Base-by-base conservation (phyloP, 2,329 filamentous ascomycete genomes). In the Colletotrichum cordylinicola region DNA sequence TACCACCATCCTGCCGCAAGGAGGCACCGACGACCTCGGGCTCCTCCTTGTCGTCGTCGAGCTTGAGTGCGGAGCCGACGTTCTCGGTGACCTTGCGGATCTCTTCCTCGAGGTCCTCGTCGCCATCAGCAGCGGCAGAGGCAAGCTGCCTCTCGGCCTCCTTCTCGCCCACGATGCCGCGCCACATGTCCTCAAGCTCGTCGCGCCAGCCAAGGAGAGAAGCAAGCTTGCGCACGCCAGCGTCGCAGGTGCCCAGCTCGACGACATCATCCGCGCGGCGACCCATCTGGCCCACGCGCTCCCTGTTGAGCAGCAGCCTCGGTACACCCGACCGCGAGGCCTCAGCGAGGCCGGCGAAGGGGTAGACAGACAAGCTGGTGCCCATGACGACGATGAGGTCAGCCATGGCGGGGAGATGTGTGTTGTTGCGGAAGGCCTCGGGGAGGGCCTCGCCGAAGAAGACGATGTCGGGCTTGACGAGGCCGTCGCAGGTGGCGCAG, bases 401-500 rank as follows among this genome's bases (percentile, higher is more conserved):
- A 1, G 95, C 94, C 80, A 90, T 85, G 2, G 85, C 85, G 0
- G 91, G 90, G 15, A 93, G 84, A 55, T 86, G 77, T 10, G 82
- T 79, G 31, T 85, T 82, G 27, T 83, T 77, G 1, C 81, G 79
- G 71, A 88, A 88, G 0, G 78, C 77, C 52, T 81, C 79, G 1
- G 86, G 86, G 4, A 96, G 85, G 2, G 90, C 84, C 82, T 96
- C 96, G 67, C 96, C 96, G 80, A 98, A 98, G 86, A 98, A 98
- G 39, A 98, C 95, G 82, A 98, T 98, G 80, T 98, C 95, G 0
- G 96, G 96, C 85, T 98, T 98, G 48, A 98, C 95, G 4, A 97
- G 86, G 0, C 96, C 96, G 43, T 90, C 87, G 82, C 96, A 98
- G 24, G 86, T 82, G 10, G 87, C 81, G 82, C 96, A 98, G 76